Evolutionary conservation across 2,329 filamentous ascomycete species (phyloP).

Genomic region (Fusarium tjaetaba): DNA sequence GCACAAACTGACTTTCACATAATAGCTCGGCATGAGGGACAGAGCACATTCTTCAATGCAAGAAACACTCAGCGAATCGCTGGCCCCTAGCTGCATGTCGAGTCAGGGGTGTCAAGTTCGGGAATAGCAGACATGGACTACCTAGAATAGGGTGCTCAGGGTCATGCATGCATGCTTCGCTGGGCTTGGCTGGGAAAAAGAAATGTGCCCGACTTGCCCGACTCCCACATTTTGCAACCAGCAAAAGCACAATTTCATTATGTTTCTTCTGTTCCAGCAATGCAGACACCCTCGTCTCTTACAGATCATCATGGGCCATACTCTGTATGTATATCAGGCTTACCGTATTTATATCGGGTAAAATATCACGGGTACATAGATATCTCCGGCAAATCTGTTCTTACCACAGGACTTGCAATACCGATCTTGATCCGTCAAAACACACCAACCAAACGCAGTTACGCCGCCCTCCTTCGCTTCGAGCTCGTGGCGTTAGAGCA

Average conservation of each 20-base stretch:
- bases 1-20: not conserved
- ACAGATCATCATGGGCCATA: not conserved
- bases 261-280: slow-evolving; percentile 5
- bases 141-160: not conserved
- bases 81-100: slow-evolving; percentile 16
- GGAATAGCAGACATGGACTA: slow-evolving; percentile 29
- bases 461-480: slow-evolving; percentile 22
- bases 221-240: slow-evolving; percentile 10
- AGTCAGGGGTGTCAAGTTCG: slow-evolving; percentile 32
- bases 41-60: slow-evolving; percentile 4
- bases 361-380: slow-evolving; percentile 10
- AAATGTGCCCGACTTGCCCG: not conserved
- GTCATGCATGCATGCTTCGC: slow-evolving; percentile 1
- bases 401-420: not conserved
- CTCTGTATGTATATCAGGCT: not conserved
- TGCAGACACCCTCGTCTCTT: not conserved
- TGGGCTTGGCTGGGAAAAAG: slow-evolving; percentile 1
- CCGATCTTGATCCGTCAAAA: not conserved
- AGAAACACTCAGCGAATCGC: slow-evolving; percentile 17
- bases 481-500: slow-evolving; percentile 13
- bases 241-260: not conserved
- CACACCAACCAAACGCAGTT: slow-evolving; percentile 4
- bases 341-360: not conserved
- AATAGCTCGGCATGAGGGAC: slow-evolving; percentile 28
- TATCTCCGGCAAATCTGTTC: slow-evolving; percentile 9